Evolutionary conservation across 2,329 filamentous ascomycete species (phyloP).

Genomic region (Exophiala aquamarina): DNA sequence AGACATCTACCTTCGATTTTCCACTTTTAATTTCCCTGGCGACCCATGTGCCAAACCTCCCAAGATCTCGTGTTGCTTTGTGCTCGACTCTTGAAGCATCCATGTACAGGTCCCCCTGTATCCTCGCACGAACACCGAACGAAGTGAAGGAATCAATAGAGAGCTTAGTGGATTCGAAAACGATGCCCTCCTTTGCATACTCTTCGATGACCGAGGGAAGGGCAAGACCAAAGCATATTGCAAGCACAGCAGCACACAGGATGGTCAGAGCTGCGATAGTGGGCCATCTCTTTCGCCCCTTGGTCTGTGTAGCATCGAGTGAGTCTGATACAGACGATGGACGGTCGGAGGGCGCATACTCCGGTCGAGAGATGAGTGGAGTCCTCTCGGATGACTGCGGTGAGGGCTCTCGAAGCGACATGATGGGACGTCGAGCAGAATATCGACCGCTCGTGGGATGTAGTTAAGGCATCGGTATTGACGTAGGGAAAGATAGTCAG

Average conservation of each 20-base stretch:
- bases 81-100: constrained; percentile 75
- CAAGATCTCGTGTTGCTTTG: constrained; percentile 70
- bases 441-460: background rate
- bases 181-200: constrained; percentile 80
- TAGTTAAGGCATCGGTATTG: background rate
- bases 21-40: constrained; percentile 73
- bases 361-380: constrained; percentile 39
- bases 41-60: constrained; percentile 76
- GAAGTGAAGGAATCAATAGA: constrained; percentile 82
- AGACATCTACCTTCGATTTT: constrained; percentile 71
- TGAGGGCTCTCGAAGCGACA: constrained; percentile 30
- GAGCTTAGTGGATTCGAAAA: constrained; percentile 79
- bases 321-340: constrained; percentile 25
- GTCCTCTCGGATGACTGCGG: constrained; percentile 43
- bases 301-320: constrained; percentile 22
- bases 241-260: constrained; percentile 62
- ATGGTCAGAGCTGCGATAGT: constrained; percentile 71
- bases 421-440: constrained; percentile 20
- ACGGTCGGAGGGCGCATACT: constrained; percentile 32
- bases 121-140: constrained; percentile 72
- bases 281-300: constrained; percentile 64
- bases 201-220: constrained; percentile 76
- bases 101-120: constrained; percentile 79
- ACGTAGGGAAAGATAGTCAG: background rate
- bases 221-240: constrained; percentile 77